Evolutionary conservation across 768 basidiomycete species (phyloP).

Genomic region (Rhodosporidiobolus sp.): DNA sequence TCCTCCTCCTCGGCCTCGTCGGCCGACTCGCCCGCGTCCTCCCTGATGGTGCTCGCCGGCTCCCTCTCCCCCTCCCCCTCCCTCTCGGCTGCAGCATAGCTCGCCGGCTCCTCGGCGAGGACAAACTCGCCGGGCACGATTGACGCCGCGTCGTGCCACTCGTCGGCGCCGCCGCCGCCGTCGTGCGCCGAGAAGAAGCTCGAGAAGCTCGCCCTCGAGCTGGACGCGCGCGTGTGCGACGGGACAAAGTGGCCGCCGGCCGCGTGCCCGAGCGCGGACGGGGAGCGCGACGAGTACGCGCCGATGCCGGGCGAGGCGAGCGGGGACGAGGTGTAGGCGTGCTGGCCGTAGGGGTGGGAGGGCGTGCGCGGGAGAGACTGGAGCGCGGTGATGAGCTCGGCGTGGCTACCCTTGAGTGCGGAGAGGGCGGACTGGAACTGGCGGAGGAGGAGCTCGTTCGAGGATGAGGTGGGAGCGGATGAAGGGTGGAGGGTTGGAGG

Average conservation of each 20-base stretch:
- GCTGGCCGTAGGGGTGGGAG: background rate
- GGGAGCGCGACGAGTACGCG: background rate
- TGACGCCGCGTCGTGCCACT: conserved; percentile 10
- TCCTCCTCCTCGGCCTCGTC: conserved; percentile 21
- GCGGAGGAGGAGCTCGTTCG: conserved; percentile 11
- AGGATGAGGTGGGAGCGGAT: background rate
- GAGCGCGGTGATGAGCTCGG: background rate
- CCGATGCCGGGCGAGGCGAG: background rate
- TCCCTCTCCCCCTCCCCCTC: background rate
- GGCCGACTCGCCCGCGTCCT: background rate
- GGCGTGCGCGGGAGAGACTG: background rate
- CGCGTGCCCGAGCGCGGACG: conserved; percentile 1
- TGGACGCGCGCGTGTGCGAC: conserved; percentile 13
- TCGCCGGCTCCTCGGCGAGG: conserved; percentile 13
- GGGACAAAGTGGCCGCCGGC: background rate
- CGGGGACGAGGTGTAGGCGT: background rate
- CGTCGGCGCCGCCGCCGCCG: conserved; percentile 19
- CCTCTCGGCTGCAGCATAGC: background rate
- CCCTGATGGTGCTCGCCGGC: too few species aligned
- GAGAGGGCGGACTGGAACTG: conserved; percentile 8
- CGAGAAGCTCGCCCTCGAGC: conserved; percentile 25
- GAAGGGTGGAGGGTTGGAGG: background rate
- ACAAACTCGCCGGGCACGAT: conserved; percentile 35
- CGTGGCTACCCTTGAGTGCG: background rate
- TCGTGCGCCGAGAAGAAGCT: conserved; percentile 22